Percentiles rank a stretch among this genome's conserved stretches.
Conservation (phyloP, 192 early-diverging fungal species). For the Linnemannia schmuckeri region DNA sequence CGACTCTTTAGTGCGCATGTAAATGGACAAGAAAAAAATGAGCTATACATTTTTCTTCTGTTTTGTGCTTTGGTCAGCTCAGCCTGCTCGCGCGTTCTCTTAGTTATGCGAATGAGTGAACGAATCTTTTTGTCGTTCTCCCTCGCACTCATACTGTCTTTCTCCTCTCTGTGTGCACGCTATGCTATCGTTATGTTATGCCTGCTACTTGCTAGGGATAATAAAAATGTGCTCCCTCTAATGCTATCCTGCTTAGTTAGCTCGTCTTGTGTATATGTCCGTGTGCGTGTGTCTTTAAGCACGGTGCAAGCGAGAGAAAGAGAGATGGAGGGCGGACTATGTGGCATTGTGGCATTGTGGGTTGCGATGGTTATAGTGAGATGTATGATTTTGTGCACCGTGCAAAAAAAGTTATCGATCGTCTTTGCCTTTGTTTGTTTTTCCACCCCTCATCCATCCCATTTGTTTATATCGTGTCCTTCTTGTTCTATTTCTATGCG, state of each 20-base stretch:
- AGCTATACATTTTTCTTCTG: not conserved
- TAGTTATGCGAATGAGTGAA: not conserved
- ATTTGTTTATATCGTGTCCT: not conserved
- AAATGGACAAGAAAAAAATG: not conserved
- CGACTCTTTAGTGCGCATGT: not conserved
- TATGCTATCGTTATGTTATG: too few relatives aligned
- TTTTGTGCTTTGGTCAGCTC: not conserved
- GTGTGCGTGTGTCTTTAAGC: too few relatives aligned
- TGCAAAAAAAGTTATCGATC: conserved; percentile 1
- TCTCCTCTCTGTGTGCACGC: too few relatives aligned
- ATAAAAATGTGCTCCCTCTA: too few relatives aligned
- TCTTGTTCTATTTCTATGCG: not conserved
- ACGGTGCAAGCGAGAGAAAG: too few relatives aligned
- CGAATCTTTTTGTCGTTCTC: not conserved
- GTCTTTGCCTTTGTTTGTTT: not conserved
- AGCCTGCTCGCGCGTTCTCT: not conserved
- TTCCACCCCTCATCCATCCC: not conserved
- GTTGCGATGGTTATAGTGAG: not conserved
- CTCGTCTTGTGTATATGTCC: too few relatives aligned
- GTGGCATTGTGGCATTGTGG: not conserved
- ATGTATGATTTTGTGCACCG: not conserved
- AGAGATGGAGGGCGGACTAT: not conserved
- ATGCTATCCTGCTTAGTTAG: too few relatives aligned
- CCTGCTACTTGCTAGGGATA: too few relatives aligned
- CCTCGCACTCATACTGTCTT: too few relatives aligned